Conservation (phyloP, 192 early-diverging fungal species). For the Endogone sp. region DNA sequence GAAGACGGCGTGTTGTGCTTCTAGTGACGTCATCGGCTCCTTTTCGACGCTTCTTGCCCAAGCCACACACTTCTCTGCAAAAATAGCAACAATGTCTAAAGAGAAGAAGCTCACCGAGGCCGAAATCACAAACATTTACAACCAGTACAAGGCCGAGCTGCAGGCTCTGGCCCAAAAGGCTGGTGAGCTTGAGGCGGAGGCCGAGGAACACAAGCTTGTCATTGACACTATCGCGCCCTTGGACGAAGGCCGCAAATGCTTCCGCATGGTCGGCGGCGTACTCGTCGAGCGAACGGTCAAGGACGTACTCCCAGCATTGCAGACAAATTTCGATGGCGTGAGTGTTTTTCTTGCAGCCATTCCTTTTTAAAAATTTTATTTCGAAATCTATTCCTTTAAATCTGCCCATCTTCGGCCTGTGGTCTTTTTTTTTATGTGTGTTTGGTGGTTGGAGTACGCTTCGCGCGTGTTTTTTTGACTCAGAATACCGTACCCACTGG, state of each 20-base stretch:
- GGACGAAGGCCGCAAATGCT: conserved; percentile 82
- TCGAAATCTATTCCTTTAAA: no score
- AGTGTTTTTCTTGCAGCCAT: conserved; percentile 13
- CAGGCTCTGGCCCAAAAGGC: conserved; percentile 84
- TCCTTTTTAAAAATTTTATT: background rate
- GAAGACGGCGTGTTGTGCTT: no score
- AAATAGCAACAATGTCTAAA: background rate
- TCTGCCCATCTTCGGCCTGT: conserved; percentile 2
- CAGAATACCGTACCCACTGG: no score
- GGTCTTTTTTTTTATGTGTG: background rate
- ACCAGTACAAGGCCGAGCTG: conserved; percentile 78
- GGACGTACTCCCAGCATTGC: conserved; percentile 86
- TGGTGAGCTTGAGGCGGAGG: conserved; percentile 89
- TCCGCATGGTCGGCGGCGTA: conserved; percentile 90
- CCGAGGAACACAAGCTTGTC: conserved; percentile 94
- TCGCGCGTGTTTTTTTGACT: background rate
- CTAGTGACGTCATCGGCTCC: background rate
- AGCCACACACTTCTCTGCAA: background rate
- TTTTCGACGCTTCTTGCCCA: background rate
- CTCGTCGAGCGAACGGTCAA: conserved; percentile 89
- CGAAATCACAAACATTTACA: conserved; percentile 22
- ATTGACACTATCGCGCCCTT: conserved; percentile 89
- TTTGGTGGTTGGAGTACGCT: background rate
- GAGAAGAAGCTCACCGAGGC: background rate
- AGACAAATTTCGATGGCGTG: conserved; percentile 82